Evolutionary conservation across 1,139 yeast species (phyloP).

Genomic region (Kodamaea anthophila): DNA sequence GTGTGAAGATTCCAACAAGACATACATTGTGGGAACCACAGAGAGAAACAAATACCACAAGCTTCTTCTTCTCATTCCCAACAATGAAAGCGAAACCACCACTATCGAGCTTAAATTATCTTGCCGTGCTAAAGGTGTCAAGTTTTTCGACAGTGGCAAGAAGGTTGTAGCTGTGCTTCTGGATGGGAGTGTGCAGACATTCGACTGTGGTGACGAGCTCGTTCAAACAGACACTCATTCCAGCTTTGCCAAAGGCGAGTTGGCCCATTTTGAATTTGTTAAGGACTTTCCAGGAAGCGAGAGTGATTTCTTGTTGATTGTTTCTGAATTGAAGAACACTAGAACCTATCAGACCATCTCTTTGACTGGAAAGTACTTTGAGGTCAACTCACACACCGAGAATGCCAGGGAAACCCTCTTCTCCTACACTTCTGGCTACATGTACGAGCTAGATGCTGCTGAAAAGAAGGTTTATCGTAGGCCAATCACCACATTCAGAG

Average conservation of each 20-base stretch:
- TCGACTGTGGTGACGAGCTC: constrained; percentile 11
- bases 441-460: constrained; percentile 21
- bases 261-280: constrained; percentile 22
- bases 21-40: constrained; percentile 39
- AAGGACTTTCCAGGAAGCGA: constrained; percentile 11
- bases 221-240: constrained; percentile 3
- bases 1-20: constrained; percentile 17
- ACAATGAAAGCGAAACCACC: constrained; percentile 15
- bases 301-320: constrained; percentile 21
- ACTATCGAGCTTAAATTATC: constrained; percentile 16
- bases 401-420: constrained; percentile 10
- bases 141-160: constrained; percentile 25
- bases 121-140: constrained; percentile 29
- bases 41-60: constrained; percentile 39
- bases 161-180: constrained; percentile 34
- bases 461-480: constrained; percentile 15
- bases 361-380: constrained; percentile 17
- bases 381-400: constrained; percentile 13
- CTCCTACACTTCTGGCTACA: constrained; percentile 21
- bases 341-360: constrained; percentile 19
- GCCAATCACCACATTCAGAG: constrained; percentile 20
- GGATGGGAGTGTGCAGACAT: constrained; percentile 38
- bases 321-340: constrained; percentile 12
- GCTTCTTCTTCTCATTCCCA: constrained; percentile 29
- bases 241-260: constrained; percentile 9